Percentiles rank a stretch among this genome's conserved stretches.
These are phyloP conservation scores for Pseudonectria foliicola DNA, from an alignment of 2,329 filamentous ascomycete species.

Conservation along the genomic window DNA sequence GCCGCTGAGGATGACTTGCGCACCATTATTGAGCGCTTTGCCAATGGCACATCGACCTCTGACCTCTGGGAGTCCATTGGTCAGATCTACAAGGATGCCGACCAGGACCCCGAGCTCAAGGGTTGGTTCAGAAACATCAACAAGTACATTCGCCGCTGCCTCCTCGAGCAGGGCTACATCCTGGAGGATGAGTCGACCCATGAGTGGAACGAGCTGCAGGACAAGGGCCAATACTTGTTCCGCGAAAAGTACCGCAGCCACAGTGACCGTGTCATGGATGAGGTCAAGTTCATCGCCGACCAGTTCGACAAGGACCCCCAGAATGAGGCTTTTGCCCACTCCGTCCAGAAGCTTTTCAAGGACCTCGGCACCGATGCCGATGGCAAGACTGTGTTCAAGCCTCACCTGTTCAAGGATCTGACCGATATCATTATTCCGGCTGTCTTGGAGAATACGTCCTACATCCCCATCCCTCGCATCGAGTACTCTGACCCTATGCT, in stretches of 20 bases:
- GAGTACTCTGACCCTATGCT: conserved; percentile 81
- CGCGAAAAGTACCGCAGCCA: conserved; percentile 82
- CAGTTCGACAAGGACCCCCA: conserved; percentile 86
- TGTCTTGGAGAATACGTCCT: conserved; percentile 76
- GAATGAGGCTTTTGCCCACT: conserved; percentile 72
- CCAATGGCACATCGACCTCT: conserved; percentile 84
- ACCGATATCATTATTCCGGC: conserved; percentile 79
- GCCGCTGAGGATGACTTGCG: conserved; percentile 69
- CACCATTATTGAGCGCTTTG: conserved; percentile 88
- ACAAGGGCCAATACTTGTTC: conserved; percentile 77
- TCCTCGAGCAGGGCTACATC: conserved; percentile 87
- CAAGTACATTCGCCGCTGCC: conserved; percentile 69
- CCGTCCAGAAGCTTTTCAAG: conserved; percentile 77
- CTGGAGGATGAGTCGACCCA: conserved; percentile 71
- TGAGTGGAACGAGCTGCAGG: conserved; percentile 80
- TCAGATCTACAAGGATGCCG: conserved; percentile 78
- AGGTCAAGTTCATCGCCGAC: conserved; percentile 80
- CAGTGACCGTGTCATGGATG: conserved; percentile 79
- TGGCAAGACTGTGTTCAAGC: conserved; percentile 86
- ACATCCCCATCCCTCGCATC: conserved; percentile 88
- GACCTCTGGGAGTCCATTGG: conserved; percentile 82
- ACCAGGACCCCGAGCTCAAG: conserved; percentile 78
- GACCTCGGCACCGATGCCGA: conserved; percentile 80
- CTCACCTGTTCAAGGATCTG: conserved; percentile 82
- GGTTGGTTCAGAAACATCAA: conserved; percentile 81